Base-by-base conservation (phyloP, 208 protist genomes). In the Leishmania major region DNA sequence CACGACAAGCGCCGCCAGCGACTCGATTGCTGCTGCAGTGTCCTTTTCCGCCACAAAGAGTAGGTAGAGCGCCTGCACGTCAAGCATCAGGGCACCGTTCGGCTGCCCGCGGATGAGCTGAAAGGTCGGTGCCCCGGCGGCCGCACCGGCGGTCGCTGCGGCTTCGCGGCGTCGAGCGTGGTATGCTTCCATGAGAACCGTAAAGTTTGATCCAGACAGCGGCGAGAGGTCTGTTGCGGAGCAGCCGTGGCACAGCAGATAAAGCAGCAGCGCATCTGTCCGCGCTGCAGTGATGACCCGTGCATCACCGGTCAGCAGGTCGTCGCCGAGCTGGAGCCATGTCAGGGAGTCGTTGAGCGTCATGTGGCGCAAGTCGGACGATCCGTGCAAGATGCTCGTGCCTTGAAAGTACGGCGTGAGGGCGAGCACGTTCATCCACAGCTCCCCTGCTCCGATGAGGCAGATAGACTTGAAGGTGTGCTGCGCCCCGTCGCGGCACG, bases 361-460 rank as follows among this genome's bases (percentile, higher is more conserved):
- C 67, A 94, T 60, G 28, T 94, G 89, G 40, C 89, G 84, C 75
- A 96, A 25, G 66, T 97, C 95, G 10, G 86, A 70, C 49, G 83
- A 88, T 31, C 88, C 84, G 57, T 93, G 87, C 67, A 97, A 84
- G 19, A 96, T 62, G 77, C 81, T 93, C 3, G 78, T 88, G 28
- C 91, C 77, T 47, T 94, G 89, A 78, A 92, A 94, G 81, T 91
- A 96, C 28, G 93, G 94, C 22, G 92, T 96, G 60, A 96, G 71
- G 25, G 77, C 94, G 76, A 96, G 87, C 45, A 91, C 82, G 66
- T 89, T 92, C n/a, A 96, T 67, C 77, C 90, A 93, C 62, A 97
- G 82, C 80, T 96, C 91, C 5, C 75, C 84, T 2, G 88, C 78
- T 0, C 95, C 95, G 57, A 98, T 81, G 40, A 98, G 57, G 76